phyloP scores from a whole-genome alignment of 1,139 yeast genomes.

The Kodamaea ohmeri region DNA sequence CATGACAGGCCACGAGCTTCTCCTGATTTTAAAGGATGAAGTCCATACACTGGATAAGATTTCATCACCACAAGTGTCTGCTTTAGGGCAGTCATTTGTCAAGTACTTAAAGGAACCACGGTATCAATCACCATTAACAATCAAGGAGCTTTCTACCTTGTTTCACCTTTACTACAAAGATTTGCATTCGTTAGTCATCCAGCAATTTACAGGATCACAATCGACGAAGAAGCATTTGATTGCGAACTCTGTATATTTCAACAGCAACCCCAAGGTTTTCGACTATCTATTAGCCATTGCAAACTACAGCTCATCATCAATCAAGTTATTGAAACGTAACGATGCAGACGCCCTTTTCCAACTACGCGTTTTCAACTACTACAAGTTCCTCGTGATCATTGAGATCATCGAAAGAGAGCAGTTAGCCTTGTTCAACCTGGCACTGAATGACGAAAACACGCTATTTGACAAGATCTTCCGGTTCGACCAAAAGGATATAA shows the following conservation, averaged over 20 bases:
- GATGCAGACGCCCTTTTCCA: conserved; percentile 40
- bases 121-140: conserved; percentile 40
- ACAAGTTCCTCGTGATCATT: conserved; percentile 36
- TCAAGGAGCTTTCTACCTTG: conserved; percentile 33
- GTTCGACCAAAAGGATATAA: conserved; percentile 40
- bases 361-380: conserved; percentile 41
- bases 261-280: conserved; percentile 30
- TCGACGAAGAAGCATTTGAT: conserved; percentile 40
- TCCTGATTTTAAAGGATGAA: conserved; percentile 14
- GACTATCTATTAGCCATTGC: conserved; percentile 48
- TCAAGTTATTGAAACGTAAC: conserved; percentile 36
- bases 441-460: conserved; percentile 23
- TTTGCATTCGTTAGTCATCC: conserved; percentile 34
- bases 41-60: conserved; percentile 17
- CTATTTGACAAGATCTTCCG: conserved; percentile 40
- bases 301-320: conserved; percentile 39
- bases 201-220: conserved; percentile 40
- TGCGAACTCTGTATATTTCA: conserved; percentile 29
- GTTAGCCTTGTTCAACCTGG: conserved; percentile 27
- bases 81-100: conserved; percentile 30
- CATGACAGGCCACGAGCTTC: conserved; percentile 7
- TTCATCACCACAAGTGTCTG: conserved; percentile 8
- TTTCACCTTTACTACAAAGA: conserved; percentile 39
- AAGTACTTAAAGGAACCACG: conserved; percentile 45
- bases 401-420: conserved; percentile 38